Evolutionary conservation across 169 alveolate species (phyloP), one percentile per base, ranked within the genome.

Genomic region (Theileria parva): DNA sequence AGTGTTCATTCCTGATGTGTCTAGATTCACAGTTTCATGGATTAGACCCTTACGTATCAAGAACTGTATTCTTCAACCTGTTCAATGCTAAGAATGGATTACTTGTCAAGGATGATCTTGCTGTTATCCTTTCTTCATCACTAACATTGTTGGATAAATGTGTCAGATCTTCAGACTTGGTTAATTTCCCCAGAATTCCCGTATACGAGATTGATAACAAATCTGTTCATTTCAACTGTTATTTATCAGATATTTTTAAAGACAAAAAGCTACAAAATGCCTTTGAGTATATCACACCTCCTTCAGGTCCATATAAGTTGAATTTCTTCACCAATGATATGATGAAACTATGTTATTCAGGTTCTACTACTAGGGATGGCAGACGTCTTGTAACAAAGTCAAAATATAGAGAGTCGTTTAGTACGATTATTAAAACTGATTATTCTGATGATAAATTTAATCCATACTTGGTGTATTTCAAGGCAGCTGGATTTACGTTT

Each of bases 11-110:
- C 83, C 30, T 91, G 61, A 81, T 87, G 53, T 78, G 89, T 27
- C 68, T 91, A 5, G 95, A 91, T 60, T 93, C 80, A 34, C 50
- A 87, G 4, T 91, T 91, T 69, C 68, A 77, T 39, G 79, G 90
- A 1, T 39, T 91, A 25, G 95, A 91, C 51, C 92, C 92, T 27
- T 79, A 69, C 55, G 88, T 87, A 4, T 57, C 91, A 0, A 70
- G 50, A 37, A 27, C 86, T 21, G 85, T 91, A 0, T 87, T 91
- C 71, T 61, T 85, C 55, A 91, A 91, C 44, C 76, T 91, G 32
- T 91, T 91, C 51, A 68, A 81, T 55, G 65, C 23, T 34, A 48
- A 32, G 0, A 66, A 67, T 8, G 88, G 88, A 0, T 27, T 81
- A 28, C 37, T 81, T 25, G 69, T 70, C 0, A 28, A 77, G 65